These are phyloP conservation scores for Margaritispora aquatica DNA, from an alignment of 495 filamentous ascomycete genomes.

Conservation along the genomic window DNA sequence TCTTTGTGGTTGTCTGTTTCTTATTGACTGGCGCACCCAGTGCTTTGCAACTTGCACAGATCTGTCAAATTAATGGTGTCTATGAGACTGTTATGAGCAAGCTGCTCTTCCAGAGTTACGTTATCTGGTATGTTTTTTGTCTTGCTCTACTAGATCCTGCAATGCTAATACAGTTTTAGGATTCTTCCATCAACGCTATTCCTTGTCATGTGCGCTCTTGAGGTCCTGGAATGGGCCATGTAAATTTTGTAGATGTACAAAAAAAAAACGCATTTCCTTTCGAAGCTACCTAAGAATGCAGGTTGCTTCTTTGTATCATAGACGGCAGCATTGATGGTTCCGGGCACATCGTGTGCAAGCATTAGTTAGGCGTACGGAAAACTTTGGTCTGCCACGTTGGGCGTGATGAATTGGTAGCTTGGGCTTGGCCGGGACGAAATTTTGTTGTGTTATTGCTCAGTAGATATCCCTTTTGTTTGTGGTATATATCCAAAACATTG, in stretches of 20 bases:
- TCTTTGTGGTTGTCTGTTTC: constrained; percentile 97
- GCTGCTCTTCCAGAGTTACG: constrained; percentile 94
- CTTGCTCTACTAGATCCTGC: neutral
- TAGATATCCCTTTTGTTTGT: neutral
- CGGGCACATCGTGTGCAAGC: neutral
- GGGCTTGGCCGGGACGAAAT: neutral
- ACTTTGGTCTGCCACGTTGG: neutral
- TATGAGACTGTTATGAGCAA: constrained; percentile 91
- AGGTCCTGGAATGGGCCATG: constrained; percentile 80
- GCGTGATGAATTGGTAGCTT: neutral
- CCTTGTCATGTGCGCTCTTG: constrained; percentile 85
- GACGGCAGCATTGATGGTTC: neutral
- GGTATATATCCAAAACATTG: neutral
- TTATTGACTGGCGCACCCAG: constrained; percentile 91
- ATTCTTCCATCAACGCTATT: constrained; percentile 90
- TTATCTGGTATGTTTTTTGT: constrained; percentile 73
- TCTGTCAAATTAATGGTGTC: constrained; percentile 96
- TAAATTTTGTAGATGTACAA: neutral
- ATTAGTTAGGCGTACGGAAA: neutral
- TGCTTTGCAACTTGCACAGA: constrained; percentile 91
- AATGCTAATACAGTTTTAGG: constrained; percentile 36
- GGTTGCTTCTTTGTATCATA: neutral
- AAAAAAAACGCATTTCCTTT: neutral
- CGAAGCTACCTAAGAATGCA: neutral
- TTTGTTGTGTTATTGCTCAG: neutral